These are phyloP conservation scores for Fusarium pseudonygamai DNA, from an alignment of 2,329 filamentous ascomycete genomes.

Conservation along the genomic window DNA sequence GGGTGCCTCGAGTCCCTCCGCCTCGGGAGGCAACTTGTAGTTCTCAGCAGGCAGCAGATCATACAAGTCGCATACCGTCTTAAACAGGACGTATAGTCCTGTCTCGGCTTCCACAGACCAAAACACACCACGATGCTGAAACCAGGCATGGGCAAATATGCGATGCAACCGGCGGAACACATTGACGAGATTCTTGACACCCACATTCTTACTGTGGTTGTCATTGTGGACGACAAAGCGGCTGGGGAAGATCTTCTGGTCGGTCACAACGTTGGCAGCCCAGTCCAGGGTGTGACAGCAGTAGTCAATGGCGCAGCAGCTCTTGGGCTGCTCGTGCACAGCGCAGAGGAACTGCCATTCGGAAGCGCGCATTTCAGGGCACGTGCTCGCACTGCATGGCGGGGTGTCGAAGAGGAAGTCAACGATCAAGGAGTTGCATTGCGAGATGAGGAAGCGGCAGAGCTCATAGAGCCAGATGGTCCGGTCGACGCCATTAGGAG, in stretches of 20 bases:
- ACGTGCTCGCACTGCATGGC: conserved; percentile 87
- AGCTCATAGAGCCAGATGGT: conserved; percentile 98
- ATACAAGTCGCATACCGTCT: conserved; percentile 94
- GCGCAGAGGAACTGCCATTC: conserved; percentile 99
- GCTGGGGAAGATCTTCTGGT: conserved; percentile 94
- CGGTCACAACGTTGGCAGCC: conserved; percentile 94
- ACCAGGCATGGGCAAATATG: conserved; percentile 99
- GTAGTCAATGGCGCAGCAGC: conserved; percentile 98
- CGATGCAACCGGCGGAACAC: conserved; percentile 94
- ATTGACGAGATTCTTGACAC: conserved; percentile 87
- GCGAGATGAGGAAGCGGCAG: conserved; percentile 92
- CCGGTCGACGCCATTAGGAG: conserved; percentile 83
- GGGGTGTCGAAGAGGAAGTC: conserved; percentile 92
- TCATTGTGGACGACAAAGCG: conserved; percentile 70
- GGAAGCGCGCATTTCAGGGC: conserved; percentile 97
- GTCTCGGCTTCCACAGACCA: conserved; percentile 91
- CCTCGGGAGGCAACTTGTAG: conserved; percentile 93
- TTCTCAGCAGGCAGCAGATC: conserved; percentile 91
- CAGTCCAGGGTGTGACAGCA: conserved; percentile 98
- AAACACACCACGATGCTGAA: conserved; percentile 93
- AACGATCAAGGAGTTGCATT: conserved; percentile 91
- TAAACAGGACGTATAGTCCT: conserved; percentile 96
- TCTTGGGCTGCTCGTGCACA: conserved; percentile 95
- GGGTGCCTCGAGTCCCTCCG: conserved; percentile 78
- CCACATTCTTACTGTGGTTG: conserved; percentile 68